These are phyloP conservation scores for Cyanidium caldarium DNA, from an alignment of 23 red algal species.

Conservation along the genomic window DNA sequence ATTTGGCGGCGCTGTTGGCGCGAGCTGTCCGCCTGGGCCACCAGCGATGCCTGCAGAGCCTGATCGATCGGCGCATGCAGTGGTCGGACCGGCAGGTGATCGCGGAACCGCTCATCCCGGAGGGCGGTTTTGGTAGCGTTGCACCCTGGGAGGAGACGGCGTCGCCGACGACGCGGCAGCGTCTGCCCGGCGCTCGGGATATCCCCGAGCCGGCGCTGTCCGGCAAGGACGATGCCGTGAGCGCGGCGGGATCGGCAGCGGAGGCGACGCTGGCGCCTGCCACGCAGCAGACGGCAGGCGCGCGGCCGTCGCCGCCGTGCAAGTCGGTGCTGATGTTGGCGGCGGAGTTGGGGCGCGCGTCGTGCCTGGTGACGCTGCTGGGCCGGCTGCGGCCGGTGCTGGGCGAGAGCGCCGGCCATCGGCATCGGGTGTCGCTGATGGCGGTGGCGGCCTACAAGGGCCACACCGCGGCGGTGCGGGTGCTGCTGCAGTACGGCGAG, in stretches of 20 bases:
- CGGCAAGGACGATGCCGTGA: too few species aligned
- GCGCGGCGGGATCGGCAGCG: too few species aligned
- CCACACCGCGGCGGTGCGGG: constrained; percentile 38
- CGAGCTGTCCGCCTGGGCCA: neutral
- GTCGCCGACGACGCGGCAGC: too few species aligned
- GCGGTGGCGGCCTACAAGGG: constrained; percentile 84
- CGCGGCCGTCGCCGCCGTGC: too few species aligned
- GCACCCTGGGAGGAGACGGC: too few species aligned
- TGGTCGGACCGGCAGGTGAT: neutral
- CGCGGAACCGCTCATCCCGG: neutral
- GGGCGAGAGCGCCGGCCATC: constrained; percentile 26
- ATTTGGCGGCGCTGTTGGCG: neutral
- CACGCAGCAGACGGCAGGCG: too few species aligned
- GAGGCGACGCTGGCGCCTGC: too few species aligned
- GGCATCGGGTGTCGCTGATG: constrained; percentile 47
- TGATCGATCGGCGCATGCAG: neutral
- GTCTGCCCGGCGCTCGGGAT: too few species aligned
- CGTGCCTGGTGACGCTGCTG: constrained; percentile 40
- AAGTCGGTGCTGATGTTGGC: constrained; percentile 47
- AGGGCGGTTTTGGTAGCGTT: neutral
- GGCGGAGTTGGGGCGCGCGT: constrained; percentile 59
- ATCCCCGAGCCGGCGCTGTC: too few species aligned
- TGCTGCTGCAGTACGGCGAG: constrained; percentile 42
- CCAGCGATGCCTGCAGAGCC: neutral
- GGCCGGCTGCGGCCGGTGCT: constrained; percentile 46